Base-by-base conservation (phyloP, 2,329 filamentous ascomycete genomes). In the Fusarium papillatum region DNA sequence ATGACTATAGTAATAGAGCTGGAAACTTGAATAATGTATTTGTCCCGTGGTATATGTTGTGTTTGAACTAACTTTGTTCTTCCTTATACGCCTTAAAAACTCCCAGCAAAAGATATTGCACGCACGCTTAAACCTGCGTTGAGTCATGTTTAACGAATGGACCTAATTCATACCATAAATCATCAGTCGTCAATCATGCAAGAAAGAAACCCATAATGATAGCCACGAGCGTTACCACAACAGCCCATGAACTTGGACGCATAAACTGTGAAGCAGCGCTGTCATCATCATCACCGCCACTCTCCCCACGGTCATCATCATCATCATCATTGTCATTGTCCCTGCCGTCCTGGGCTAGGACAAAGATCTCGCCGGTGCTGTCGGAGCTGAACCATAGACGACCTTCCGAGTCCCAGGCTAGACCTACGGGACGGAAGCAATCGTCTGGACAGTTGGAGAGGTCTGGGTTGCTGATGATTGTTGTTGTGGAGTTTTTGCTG, bases 341-440 rank as follows among this genome's bases (percentile, higher is more conserved):
- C 41, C 66, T 68, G 48, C 53, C 59, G 29, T 66, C 64, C 7
- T 48, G 59, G 24, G 68, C 34, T 46, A 91, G 79, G 7, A 93
- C 88, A 76, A 90, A 94, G 50, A 94, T 88, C 85, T 94, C 92
- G 8, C 92, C 93, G 1, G 91, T 92, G 17, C 86, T 81, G 80
- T 94, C 93, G 7, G 88, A 91, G 68, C 86, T 89, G 85, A 93
- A 88, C 82, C 90, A 94, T 11, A 94, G 82, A 9, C 92, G 84
- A 10, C 88, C 90, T 50, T 86, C 77, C 11, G 74, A 74, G 80
- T 90, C 88, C 74, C 87, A 85, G 1, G 87, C 87, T 9, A 94
- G 83, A 2, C 91, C 90, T 1, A 91, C 91, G 31, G 92, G 92
- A 4, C 92, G 87, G 83, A 94, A 91, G 82, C 92, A 94, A 6